phyloP scores from a whole-genome alignment of 2,329 filamentous ascomycete species.

The Fusarium odoratissimum region DNA sequence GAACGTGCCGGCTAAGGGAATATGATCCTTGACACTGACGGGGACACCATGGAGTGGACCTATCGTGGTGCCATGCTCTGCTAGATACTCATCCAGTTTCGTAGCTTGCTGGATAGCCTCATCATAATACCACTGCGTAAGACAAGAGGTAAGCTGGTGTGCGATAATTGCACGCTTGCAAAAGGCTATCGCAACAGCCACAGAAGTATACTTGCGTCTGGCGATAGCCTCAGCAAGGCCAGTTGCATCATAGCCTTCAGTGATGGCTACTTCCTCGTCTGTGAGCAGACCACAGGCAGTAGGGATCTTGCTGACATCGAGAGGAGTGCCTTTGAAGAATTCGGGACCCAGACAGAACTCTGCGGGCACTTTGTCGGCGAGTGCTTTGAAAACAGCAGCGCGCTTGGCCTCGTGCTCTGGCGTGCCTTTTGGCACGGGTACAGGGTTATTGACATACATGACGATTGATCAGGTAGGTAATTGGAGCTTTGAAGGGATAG shows the following conservation, averaged over 20 bases:
- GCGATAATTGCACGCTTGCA: background rate
- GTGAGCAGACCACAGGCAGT: background rate
- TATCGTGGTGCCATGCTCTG: background rate
- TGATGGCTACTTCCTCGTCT: background rate
- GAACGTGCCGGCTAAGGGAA: background rate
- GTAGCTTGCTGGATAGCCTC: background rate
- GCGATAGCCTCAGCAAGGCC: background rate
- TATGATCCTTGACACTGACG: background rate
- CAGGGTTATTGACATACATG: background rate
- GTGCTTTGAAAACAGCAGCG: background rate
- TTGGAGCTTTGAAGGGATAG: background rate
- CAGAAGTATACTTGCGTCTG: background rate
- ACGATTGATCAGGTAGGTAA: fast-evolving
- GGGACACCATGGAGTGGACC: background rate
- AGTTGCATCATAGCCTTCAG: background rate
- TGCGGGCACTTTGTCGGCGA: background rate
- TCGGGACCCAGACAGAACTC: background rate
- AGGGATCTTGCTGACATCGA: background rate
- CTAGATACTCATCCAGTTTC: background rate
- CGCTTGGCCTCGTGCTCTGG: background rate
- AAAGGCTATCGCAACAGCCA: background rate
- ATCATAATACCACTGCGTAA: background rate
- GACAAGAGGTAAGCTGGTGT: background rate
- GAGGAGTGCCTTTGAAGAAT: background rate
- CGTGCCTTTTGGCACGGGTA: background rate